Base-by-base conservation (phyloP, 2,329 filamentous ascomycete species). In the Microcyclospora tardicrescens region DNA sequence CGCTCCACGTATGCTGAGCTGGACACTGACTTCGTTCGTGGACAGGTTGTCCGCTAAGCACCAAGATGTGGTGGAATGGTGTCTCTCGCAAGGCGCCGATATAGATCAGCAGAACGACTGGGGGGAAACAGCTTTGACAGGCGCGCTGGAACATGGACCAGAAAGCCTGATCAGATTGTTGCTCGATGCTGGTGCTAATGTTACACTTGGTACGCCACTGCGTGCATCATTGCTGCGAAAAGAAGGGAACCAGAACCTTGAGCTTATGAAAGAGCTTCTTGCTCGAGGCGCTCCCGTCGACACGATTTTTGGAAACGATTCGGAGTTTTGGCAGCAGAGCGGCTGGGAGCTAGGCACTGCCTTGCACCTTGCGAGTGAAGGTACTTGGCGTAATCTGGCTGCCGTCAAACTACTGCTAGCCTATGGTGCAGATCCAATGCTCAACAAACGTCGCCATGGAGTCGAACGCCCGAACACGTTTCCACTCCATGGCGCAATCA, bases 201-300 rank as follows among this genome's bases (percentile, higher is more conserved):
- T 38, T 14, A 38, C 36, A 16, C 36, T 29, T 12, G 36, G 36
- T 33, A 16, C 36, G 28, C 36, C 36, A 19, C 16, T 38, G 13
- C 29, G 34, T 16, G 36, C 36, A 31, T 38, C 36, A 15, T 38
- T 38, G 29, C 34, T 38, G 16, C 36, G 29, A 16, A 34, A 33
- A 33, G 36, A 38, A 38, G 36, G 36, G 19, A 19, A 33, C 28
- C 29, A 16, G 16, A 38, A 33, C 16, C 36, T 38, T 16, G 16
- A 33, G 12, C 13, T 34, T 13, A 38, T 27, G 31, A 33, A 16
- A 28, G 16, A 38, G 36, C 36, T 38, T 28, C 36, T 38, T 33
- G 16, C 29, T 19, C 31, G 13, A n/a, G 29, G 36, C 36, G 36
- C 36, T 10, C 36, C 13, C 9, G 29, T 38, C 15, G 19, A 38